Evolutionary conservation across 2,329 filamentous ascomycete genomes (phyloP).

Genomic region (Colletotrichum gigasporum): DNA sequence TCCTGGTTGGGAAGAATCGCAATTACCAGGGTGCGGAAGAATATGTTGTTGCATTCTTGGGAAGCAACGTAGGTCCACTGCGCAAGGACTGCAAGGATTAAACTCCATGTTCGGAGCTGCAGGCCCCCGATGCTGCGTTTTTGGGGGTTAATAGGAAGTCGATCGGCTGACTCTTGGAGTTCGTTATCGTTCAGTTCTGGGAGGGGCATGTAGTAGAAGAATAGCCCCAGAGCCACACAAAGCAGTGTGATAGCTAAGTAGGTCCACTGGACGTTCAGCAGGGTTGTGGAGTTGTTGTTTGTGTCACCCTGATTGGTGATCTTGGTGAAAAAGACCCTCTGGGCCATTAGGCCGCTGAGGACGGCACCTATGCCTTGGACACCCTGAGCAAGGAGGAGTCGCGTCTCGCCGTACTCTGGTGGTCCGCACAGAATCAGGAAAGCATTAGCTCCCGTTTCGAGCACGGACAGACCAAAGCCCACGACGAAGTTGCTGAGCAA

Average conservation of each 20-base stretch:
- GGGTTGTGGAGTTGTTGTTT: conserved; percentile 50
- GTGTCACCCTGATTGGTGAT: conserved; percentile 50
- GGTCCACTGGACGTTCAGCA: conserved; percentile 84
- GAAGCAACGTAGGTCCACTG: conserved; percentile 84
- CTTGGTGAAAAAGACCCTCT: conserved; percentile 76
- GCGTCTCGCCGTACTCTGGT: conserved; percentile 75
- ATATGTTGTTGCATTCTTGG: conserved; percentile 73
- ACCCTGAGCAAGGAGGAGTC: conserved; percentile 79
- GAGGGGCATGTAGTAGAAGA: conserved; percentile 75
- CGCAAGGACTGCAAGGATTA: conserved; percentile 77
- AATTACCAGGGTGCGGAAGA: conserved; percentile 62
- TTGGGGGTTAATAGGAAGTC: conserved; percentile 59
- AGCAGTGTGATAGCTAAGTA: conserved; percentile 84
- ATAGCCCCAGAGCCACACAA: conserved; percentile 74
- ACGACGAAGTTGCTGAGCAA: conserved; percentile 79
- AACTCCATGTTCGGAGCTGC: conserved; percentile 62
- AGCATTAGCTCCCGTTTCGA: conserved; percentile 85
- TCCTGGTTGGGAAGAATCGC: conserved; percentile 45
- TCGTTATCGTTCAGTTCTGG: conserved; percentile 68
- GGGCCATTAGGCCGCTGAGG: conserved; percentile 75
- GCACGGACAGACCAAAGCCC: conserved; percentile 77
- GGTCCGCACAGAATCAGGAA: conserved; percentile 79
- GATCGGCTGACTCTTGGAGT: conserved; percentile 57
- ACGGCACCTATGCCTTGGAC: conserved; percentile 81
- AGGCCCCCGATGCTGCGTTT: conserved; percentile 59